Base-by-base conservation (phyloP, 2,329 filamentous ascomycete species). In the Penicillium sp. region DNA sequence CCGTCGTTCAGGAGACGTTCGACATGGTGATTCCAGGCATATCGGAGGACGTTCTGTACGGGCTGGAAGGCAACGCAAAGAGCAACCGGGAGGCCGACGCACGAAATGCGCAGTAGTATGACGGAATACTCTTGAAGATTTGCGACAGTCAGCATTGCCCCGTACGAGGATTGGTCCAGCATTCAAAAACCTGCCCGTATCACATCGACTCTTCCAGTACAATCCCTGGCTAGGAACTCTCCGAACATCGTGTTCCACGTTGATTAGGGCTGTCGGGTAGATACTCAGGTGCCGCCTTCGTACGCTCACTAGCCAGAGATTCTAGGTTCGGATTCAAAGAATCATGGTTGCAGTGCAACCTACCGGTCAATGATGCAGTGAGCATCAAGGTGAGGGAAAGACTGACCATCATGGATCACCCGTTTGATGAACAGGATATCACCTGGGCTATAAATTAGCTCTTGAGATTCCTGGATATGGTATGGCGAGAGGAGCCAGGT, bases 1-100 rank as follows among this genome's bases (percentile, higher is more conserved):
- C 80, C 1, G 81, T 82, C 11, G 73, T 86, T 2, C 71, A 73
- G 49, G 77, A 82, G 22, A 79, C 80, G 1, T 86, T 86, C 69
- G 82, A 86, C 47, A 86, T 86, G 84, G 68, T 73, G 4, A 77
- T 81, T 55, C 79, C 79, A 14, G 60, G 62, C 18, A 67, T 65
- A 62, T 64, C 63, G 7, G 3, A 77, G 71, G 46, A 70, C 65
- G 65, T 68, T 15, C 55, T 74, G 18, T 70, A 66, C 57, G 74
- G 75, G 9, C 55, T 78, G 54, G 75, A 77, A 59, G 75, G 76
- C 6, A 77, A 55, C 59, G 65, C 65, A 25, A 68, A 57, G 49
- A 59, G 57, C 29, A 66, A 67, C 53, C 49, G 40, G 14, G 53
- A 58, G 37, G 54, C 52, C 9, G 37, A 48, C 43, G 51, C 53